These are phyloP conservation scores for Elymus sibiricus DNA, from an alignment of 176 grass and related monocot genomes.

Conservation along the genomic window DNA sequence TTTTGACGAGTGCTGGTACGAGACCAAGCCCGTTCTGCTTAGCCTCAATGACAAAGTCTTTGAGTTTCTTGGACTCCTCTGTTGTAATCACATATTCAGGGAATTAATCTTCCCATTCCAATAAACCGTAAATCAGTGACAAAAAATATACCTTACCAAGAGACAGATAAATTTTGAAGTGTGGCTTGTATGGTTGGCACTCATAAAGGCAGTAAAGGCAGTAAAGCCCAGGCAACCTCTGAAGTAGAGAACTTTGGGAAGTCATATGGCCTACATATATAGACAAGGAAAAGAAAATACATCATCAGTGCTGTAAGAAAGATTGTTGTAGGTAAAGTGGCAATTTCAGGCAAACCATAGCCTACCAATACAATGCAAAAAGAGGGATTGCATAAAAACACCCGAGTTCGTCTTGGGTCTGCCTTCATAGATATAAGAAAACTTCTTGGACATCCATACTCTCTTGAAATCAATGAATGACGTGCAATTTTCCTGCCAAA, in stretches of 20 bases:
- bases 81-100: background rate
- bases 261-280: conserved; percentile 67
- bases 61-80: conserved; percentile 75
- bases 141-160: conserved; percentile 46
- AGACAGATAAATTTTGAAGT: conserved; percentile 84
- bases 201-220: conserved; percentile 93
- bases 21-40: conserved; percentile 45
- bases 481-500: conserved; percentile 47
- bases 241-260: conserved; percentile 46
- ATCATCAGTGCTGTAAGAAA: conserved; percentile 1
- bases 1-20: conserved; percentile 66
- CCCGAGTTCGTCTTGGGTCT: conserved; percentile 55
- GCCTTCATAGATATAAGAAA: conserved; percentile 81
- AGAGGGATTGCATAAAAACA: conserved; percentile 90
- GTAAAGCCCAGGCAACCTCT: conserved; percentile 79
- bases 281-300: conserved; percentile 28
- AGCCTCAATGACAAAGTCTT: conserved; percentile 52
- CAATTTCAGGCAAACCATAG: conserved; percentile 5
- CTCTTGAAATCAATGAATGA: conserved; percentile 57
- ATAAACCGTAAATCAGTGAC: conserved; percentile 19
- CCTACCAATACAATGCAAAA: conserved; percentile 66
- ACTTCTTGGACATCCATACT: conserved; percentile 71
- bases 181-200: conserved; percentile 78
- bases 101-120: conserved; percentile 2
- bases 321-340: background rate